Evolutionary conservation across 2,329 filamentous ascomycete species (phyloP), one percentile per base, ranked within the genome.

Genomic region (Macrophomina phaseolina): DNA sequence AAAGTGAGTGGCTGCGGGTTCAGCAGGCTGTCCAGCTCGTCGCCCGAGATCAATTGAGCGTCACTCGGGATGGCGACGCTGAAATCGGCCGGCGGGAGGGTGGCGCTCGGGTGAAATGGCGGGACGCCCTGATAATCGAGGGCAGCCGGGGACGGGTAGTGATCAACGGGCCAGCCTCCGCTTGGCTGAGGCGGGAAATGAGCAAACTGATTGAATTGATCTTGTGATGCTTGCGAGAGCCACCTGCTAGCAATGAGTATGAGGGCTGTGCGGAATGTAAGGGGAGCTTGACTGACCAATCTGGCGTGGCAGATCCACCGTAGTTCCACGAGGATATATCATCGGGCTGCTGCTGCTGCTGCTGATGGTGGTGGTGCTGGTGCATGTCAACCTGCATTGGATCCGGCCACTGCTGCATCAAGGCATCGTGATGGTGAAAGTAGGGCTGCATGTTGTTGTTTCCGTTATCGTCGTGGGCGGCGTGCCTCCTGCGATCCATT

Each of bases 41-140:
- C 49, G 46, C 32, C 45, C 14, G 60, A 28, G 8, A 52, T 49
- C 60, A 52, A 14, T 30, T 52, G 60, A 12, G 12, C 60, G 48
- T n/a, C n/a, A 48, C 5, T 18, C 16, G 36, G 38, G 48, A 64
- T 64, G 34, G 46, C 7, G 14, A 51, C 48, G 16, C 51, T 52
- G 48, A 5, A 14, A 5, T 6, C 4, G 32, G 45, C 30, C 8
- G 38, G 55, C n/a, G 55, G 40, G 5, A 46, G 5, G 32, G 55
- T 18, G 55, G 55, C 34, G 18, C 18, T 32, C 16, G 56, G 56
- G n/a, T 46, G 56, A 14, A 61, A 61, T 3, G 32, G 23, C 23
- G 23, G 56, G 30, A 32, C 58, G 58, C 58, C 58, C 58, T 62
- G 58, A 51, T 23, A 62, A 62, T 62, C 58, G 32, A 62, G 30